Conservation (phyloP, 83 land plant genomes). For the Larix sibirica region DNA sequence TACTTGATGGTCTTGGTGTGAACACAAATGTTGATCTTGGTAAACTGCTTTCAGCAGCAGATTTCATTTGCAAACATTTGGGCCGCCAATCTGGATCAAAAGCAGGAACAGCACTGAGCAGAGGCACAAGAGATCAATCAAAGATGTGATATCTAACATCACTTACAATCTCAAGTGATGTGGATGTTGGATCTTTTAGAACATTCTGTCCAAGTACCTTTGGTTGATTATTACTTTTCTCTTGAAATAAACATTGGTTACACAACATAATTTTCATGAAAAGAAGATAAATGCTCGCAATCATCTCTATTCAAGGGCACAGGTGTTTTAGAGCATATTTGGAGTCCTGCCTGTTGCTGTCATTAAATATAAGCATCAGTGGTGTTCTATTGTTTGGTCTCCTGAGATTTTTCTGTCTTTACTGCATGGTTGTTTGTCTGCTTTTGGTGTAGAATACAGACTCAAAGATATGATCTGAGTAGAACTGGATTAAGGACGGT, state of each 20-base stretch:
- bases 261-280: not conserved
- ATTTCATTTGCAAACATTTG: slow-evolving; percentile 79
- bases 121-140: slow-evolving; percentile 43
- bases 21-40: slow-evolving; percentile 75
- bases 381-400: not conserved
- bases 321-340: not conserved
- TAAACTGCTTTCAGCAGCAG: slow-evolving; percentile 81
- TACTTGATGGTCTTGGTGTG: slow-evolving; percentile 88
- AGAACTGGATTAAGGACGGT: not conserved
- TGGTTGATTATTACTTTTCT: not conserved
- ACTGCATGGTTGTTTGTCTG: not conserved
- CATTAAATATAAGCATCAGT: not conserved
- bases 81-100: slow-evolving; percentile 84
- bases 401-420: too few species aligned
- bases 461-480: not conserved
- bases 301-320: not conserved
- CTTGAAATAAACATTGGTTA: not conserved
- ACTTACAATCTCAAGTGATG: not conserved
- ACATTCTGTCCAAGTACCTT: not conserved
- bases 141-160: slow-evolving; percentile 46
- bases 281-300: not conserved
- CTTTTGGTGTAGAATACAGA: too few species aligned
- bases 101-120: slow-evolving; percentile 78
- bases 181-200: not conserved
- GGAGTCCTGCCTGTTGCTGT: not conserved